Evolutionary conservation across 208 protist species (phyloP), one percentile per base, ranked within the genome.

Genomic region (Wallacemonas collosoma): DNA sequence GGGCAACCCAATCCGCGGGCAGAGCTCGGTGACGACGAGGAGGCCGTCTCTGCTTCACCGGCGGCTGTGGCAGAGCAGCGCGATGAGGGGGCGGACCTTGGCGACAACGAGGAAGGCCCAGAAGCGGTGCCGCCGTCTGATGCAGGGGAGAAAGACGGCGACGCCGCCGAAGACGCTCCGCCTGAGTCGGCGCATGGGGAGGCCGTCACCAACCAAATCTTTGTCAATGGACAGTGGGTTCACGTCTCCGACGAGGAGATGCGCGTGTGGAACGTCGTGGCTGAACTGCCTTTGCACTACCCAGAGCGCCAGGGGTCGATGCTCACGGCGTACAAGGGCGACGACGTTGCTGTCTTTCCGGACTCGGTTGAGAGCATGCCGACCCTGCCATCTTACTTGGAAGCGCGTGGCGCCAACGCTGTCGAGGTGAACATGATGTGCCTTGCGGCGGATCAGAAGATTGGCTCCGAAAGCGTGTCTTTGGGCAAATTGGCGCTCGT

Each of bases 401-500:
- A 65, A 26, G 55, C 43, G 15, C 63, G 68, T 35, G 83, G 85
- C 9, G 70, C 90, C 41, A 38, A 76, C 15, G 53, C n/a, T 40
- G 58, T 76, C 17, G 73, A 89, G 53, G 78, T 94, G 67, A 83
- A 86, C 67, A 83, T 91, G 60, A 83, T 94, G 79, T 94, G 86
- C 76, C 85, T 88, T 26, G 74, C 89, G 0, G 89, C 86, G 11
- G 80, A 89, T 44, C 78, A 88, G 57, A 94, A 89, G 69, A 77
- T 90, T 41, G 79, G 79, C 39, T 90, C 82, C 45, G 82, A 89
- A 62, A 88, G 71, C 48, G 72, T 89, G 5, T 83, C 86, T 15
- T 85, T 88, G 71, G 89, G 86, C 48, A 94, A 94, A 73, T 83
- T 92, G 56, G 84, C 86, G 38, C 75, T 91, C 39, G 73, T 89